Evolutionary conservation across 495 filamentous ascomycete genomes (phyloP).

Genomic region (Annulohypoxylon nitens): DNA sequence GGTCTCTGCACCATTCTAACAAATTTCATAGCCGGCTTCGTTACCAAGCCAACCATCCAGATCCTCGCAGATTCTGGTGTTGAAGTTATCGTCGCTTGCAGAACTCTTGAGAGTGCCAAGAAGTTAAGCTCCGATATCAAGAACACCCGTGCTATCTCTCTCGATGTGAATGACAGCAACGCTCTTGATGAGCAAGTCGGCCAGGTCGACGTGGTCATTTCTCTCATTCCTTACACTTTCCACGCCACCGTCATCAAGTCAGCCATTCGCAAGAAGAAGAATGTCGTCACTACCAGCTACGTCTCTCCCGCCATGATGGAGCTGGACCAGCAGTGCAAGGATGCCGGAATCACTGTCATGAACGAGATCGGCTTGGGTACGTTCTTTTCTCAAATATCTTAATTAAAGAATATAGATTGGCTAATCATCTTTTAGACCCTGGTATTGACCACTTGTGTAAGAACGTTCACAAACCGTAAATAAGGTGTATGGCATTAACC

Average conservation of each 20-base stretch:
- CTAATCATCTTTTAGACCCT: constrained; percentile 31
- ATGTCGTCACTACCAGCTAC: constrained; percentile 97
- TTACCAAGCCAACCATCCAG: constrained; percentile 7
- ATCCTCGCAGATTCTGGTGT: constrained; percentile 3
- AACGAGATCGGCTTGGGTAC: constrained; percentile 6
- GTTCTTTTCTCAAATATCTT: neutral
- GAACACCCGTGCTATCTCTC: constrained; percentile 77
- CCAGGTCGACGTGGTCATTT: constrained; percentile 83
- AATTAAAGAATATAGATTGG: neutral
- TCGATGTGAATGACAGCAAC: constrained; percentile 81
- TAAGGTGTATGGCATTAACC: constrained; percentile 10
- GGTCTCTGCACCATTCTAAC: neutral
- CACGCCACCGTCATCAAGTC: constrained; percentile 92
- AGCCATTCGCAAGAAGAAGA: constrained; percentile 89
- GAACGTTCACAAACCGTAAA: neutral
- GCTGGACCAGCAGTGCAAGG: constrained; percentile 84
- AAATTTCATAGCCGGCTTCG: constrained; percentile 48
- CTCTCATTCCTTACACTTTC: constrained; percentile 92
- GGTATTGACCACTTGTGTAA: constrained; percentile 38
- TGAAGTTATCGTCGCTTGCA: neutral
- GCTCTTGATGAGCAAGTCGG: constrained; percentile 78
- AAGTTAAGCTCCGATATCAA: neutral
- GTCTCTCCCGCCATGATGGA: constrained; percentile 93
- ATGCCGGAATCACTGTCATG: constrained; percentile 96
- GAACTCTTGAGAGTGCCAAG: constrained; percentile 7